These are phyloP conservation scores for Spirogloea muscicola DNA, from an alignment of 139 green algal species.

Conservation along the genomic window DNA sequence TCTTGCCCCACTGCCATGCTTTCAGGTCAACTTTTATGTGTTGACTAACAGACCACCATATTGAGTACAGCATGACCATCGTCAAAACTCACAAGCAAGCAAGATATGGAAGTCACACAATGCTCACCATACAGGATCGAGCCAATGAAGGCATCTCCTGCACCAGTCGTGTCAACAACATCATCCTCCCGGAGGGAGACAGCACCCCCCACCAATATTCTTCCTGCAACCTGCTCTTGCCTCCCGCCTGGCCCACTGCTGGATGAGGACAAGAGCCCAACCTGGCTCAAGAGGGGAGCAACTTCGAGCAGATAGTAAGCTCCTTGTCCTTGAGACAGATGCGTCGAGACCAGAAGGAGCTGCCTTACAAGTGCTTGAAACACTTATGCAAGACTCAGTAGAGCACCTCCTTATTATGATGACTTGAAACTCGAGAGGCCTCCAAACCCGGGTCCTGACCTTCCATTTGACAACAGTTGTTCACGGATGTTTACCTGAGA, in stretches of 20 bases:
- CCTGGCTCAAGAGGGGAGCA: no score
- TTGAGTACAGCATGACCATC: background rate
- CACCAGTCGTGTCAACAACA: constrained; percentile 85
- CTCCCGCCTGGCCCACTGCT: background rate
- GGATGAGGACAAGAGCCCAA: background rate
- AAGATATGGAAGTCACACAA: background rate
- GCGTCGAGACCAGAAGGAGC: no score
- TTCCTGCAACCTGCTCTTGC: background rate
- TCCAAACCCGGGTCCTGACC: no score
- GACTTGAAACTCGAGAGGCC: no score
- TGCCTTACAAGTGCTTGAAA: no score
- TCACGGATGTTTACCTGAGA: no score
- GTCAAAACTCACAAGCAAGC: background rate
- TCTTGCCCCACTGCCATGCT: background rate
- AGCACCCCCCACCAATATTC: constrained; percentile 5
- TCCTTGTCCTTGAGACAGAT: no score
- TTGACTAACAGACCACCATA: background rate
- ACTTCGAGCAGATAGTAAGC: no score
- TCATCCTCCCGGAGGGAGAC: constrained; percentile 20
- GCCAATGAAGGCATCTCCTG: constrained; percentile 91
- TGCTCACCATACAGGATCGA: constrained; percentile 65
- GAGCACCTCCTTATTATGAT: no score
- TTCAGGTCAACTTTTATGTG: background rate
- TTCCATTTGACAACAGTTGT: no score
- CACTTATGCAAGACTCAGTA: no score